Percentiles rank a stretch among this genome's conserved stretches.
phyloP scores from a whole-genome alignment of 192 early-diverging fungal genomes.

The Coemansia sp. region DNA sequence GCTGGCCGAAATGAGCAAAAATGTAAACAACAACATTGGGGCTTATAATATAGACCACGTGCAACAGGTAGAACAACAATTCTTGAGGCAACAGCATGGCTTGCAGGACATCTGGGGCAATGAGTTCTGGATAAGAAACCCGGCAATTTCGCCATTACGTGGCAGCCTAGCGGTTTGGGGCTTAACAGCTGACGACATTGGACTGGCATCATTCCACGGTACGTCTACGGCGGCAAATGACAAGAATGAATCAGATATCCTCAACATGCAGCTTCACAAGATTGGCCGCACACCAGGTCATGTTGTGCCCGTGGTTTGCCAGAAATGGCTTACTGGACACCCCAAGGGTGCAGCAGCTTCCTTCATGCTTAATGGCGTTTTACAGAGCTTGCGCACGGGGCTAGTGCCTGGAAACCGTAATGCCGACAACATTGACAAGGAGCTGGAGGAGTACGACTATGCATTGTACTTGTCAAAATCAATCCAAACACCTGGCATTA shows the following conservation, averaged over 20 bases:
- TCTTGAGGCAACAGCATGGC: slow-evolving; percentile 63
- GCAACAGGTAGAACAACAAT: slow-evolving; percentile 59
- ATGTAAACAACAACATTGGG: background rate
- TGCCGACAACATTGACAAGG: slow-evolving; percentile 44
- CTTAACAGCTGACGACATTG: slow-evolving; percentile 85
- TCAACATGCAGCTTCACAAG: slow-evolving; percentile 82
- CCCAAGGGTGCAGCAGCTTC: slow-evolving; percentile 89
- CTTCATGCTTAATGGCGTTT: slow-evolving; percentile 90
- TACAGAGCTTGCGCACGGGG: slow-evolving; percentile 80
- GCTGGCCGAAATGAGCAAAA: background rate
- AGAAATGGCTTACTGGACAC: slow-evolving; percentile 89
- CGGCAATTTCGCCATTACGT: slow-evolving; percentile 75
- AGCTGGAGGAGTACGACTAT: slow-evolving; percentile 72
- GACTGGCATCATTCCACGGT: slow-evolving; percentile 92
- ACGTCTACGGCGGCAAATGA: slow-evolving; percentile 93
- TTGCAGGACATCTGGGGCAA: slow-evolving; percentile 70
- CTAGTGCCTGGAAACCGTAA: slow-evolving; percentile 92
- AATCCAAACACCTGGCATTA: slow-evolving; percentile 64
- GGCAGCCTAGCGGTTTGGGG: slow-evolving; percentile 86
- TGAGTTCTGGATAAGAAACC: slow-evolving; percentile 74
- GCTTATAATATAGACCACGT: background rate
- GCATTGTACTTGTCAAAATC: slow-evolving; percentile 72
- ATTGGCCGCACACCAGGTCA: slow-evolving; percentile 85
- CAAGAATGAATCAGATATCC: slow-evolving; percentile 86
- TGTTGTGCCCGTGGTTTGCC: slow-evolving; percentile 73